Evolutionary conservation across 2,329 filamentous ascomycete genomes (phyloP).

Genomic region (Byssoonygena ceratinophila): DNA sequence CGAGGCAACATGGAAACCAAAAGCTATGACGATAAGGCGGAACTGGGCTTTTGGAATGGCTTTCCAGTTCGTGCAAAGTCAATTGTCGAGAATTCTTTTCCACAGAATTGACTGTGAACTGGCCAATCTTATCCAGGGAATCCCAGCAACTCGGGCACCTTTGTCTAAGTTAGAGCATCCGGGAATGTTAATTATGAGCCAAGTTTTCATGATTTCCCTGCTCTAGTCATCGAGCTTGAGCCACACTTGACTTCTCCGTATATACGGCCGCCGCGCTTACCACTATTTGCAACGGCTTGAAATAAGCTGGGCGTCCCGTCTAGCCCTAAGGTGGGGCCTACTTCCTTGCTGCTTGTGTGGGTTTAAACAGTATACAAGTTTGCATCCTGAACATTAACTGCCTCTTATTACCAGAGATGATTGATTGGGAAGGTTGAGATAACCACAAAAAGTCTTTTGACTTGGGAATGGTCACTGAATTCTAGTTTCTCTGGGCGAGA

Average conservation of each 20-base stretch:
- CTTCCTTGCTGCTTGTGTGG: background rate
- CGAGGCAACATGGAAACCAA: background rate
- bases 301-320: too few species aligned
- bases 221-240: background rate
- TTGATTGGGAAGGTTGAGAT: too few species aligned
- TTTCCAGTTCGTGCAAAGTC: background rate
- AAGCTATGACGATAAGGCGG: background rate
- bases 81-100: background rate
- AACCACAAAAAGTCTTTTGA: too few species aligned
- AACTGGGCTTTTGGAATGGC: background rate
- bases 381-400: too few species aligned
- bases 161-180: background rate
- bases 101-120: background rate
- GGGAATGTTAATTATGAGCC: background rate
- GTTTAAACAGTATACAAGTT: too few species aligned
- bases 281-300: too few species aligned
- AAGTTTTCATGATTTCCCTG: background rate
- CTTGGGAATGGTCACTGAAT: too few species aligned
- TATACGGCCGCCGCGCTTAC: background rate
- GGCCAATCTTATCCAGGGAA: background rate
- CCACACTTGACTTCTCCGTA: background rate
- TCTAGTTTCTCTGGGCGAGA: too few species aligned
- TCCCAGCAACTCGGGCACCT: background rate
- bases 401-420: too few species aligned
- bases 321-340: background rate